Conservation (phyloP, 352 stramenopile species). For the Phytophthora agathidicida region DNA sequence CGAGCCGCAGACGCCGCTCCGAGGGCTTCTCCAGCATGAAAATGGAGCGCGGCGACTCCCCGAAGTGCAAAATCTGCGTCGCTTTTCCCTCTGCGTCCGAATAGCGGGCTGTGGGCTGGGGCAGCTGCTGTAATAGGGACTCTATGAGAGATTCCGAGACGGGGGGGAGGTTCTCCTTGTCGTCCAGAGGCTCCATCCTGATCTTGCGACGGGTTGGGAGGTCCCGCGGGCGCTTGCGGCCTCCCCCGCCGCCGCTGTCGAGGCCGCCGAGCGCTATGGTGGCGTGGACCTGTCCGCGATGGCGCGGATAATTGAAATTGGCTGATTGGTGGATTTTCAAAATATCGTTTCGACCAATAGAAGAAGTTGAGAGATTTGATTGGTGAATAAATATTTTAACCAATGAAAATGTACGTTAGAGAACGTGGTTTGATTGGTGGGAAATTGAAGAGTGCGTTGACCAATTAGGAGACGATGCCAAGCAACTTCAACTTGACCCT, state of each 20-base stretch:
- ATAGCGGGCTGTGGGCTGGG: constrained; percentile 25
- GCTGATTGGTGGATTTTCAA: too few relatives aligned
- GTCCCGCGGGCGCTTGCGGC: constrained; percentile 43
- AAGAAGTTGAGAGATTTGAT: too few relatives aligned
- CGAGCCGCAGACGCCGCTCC: constrained; percentile 41
- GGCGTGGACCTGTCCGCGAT: neutral
- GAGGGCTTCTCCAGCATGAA: constrained; percentile 66
- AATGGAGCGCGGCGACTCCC: constrained; percentile 62
- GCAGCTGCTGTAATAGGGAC: constrained; percentile 20
- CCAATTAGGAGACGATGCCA: too few relatives aligned
- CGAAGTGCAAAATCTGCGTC: constrained; percentile 49
- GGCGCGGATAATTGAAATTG: too few relatives aligned
- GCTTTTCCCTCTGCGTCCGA: neutral
- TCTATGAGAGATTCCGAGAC: constrained; percentile 3
- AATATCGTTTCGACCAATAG: constrained; percentile 2
- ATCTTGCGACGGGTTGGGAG: constrained; percentile 36
- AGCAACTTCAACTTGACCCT: too few relatives aligned
- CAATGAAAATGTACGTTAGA: too few relatives aligned
- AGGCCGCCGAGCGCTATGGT: constrained; percentile 17
- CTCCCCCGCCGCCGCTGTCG: constrained; percentile 10
- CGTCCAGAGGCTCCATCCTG: constrained; percentile 27
- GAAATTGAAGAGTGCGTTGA: too few relatives aligned
- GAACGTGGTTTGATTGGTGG: too few relatives aligned
- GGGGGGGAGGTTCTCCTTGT: constrained; percentile 55
- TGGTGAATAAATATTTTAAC: too few relatives aligned